Conservation (phyloP, 345 rosid species). For the thale cress (Arabidopsis thaliana) region DNA sequence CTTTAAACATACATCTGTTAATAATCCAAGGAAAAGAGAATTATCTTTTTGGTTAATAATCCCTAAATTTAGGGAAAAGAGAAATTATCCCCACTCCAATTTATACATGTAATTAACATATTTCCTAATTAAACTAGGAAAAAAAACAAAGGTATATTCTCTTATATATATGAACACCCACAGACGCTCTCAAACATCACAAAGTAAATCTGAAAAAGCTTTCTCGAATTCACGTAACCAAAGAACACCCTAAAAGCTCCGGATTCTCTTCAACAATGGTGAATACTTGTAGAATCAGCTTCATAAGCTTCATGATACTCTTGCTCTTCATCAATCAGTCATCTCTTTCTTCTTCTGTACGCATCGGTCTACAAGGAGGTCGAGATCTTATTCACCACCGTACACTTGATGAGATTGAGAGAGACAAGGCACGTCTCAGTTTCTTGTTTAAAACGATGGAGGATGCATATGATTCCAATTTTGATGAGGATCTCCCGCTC, state of each 20-base stretch:
- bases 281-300: slow-evolving; percentile 20
- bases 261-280: slow-evolving; percentile 27
- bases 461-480: neutral
- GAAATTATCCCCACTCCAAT: no score
- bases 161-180: neutral
- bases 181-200: neutral
- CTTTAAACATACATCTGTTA: no score
- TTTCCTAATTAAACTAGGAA: neutral
- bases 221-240: neutral
- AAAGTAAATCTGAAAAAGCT: neutral
- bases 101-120: neutral
- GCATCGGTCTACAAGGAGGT: slow-evolving; percentile 1
- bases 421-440: slow-evolving; percentile 4
- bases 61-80: no score
- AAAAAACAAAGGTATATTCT: neutral
- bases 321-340: slow-evolving; percentile 17
- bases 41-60: no score
- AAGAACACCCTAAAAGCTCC: neutral
- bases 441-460: slow-evolving; percentile 3
- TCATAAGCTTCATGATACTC: slow-evolving; percentile 18
- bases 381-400: slow-evolving; percentile 1
- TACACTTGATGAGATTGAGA: slow-evolving; percentile 24
- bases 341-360: slow-evolving; percentile 10
- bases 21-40: no score
- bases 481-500: neutral